A percentile compares a stretch with the other conserved stretches of the same genome.
Evolutionary conservation across 2,329 filamentous ascomycete genomes (phyloP).

Genomic region (Trichoderma citrinoviride): DNA sequence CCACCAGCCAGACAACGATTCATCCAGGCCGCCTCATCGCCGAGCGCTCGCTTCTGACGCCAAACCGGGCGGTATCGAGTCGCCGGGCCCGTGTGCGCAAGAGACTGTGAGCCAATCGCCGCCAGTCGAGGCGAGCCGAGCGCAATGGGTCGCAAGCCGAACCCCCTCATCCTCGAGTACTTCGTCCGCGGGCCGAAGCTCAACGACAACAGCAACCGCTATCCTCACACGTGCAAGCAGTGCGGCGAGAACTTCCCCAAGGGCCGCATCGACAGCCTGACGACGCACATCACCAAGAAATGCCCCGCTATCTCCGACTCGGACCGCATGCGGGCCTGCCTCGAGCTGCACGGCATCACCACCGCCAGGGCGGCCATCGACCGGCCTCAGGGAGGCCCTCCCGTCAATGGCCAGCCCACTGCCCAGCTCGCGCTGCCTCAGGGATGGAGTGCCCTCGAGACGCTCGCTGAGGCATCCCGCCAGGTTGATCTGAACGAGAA

Average conservation of each 20-base stretch:
- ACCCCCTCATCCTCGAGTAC: conserved; percentile 81
- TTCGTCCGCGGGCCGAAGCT: conserved; percentile 85
- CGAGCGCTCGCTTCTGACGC: background rate
- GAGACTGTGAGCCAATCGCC: conserved; percentile 30
- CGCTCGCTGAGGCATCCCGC: conserved; percentile 82
- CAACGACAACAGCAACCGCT: conserved; percentile 85
- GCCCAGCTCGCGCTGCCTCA: conserved; percentile 44
- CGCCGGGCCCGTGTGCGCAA: conserved; percentile 18
- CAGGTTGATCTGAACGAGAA: conserved; percentile 68
- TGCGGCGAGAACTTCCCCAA: conserved; percentile 90
- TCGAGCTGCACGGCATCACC: conserved; percentile 69
- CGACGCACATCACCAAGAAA: conserved; percentile 78
- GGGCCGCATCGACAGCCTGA: conserved; percentile 79
- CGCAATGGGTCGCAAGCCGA: conserved; percentile 78
- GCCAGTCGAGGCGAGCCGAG: conserved; percentile 27
- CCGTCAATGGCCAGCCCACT: conserved; percentile 32
- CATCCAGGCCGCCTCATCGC: conserved; percentile 1
- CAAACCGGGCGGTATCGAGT: conserved; percentile 10
- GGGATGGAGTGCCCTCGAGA: conserved; percentile 78
- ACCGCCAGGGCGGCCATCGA: conserved; percentile 42
- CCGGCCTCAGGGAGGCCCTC: conserved; percentile 30
- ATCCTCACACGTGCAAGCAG: conserved; percentile 84
- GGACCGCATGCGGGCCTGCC: conserved; percentile 71
- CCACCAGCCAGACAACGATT: background rate
- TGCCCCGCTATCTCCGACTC: conserved; percentile 74